Base-by-base conservation (phyloP, 1,139 yeast genomes). In the Yarrowia galli region DNA sequence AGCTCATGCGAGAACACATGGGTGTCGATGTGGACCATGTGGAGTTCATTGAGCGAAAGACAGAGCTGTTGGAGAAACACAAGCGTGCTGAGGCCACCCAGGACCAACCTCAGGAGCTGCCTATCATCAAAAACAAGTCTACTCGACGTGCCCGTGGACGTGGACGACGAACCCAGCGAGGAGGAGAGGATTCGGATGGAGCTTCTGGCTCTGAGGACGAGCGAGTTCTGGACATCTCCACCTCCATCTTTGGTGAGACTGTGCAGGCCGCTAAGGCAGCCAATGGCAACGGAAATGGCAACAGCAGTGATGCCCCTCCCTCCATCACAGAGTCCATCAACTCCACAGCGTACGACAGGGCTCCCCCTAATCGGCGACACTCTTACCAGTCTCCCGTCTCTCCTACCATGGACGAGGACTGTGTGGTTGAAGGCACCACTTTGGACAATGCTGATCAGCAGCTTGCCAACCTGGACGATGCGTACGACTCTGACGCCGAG, bases 1-100 rank as follows among this genome's bases (percentile, higher is more conserved):
- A 98, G 70, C 82, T 96, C 65, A 95, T 96, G 99, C 85, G 99
- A 71, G 99, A 96, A 76, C 99, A 96, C 78, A 77, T 96, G 43
- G 99, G 99, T 22, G 89, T 96, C 65, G 95, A 91, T 77, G 95
- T 93, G 61, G 99, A 96, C 78, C 82, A 89, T 35, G 80, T 95
- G 51, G 99, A 95, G 71, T 79, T 89, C 61, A 91, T 92, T 46
- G 98, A 95, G 74, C 83, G 96, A 13, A 70, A 73, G 23, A 70
- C 74, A 18, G 73, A 73, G 63, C 43, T 56, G 35, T 22, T 65
- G 35, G 54, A 58, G 36, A 58, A 58, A 13, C 64, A 58, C 51
- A 56, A 65, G 48, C 35, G 56, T 2, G 56, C 64, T 20, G 45
- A 54, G 40, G 48, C 40, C 16, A 18, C 45, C 12, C 42, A 16